Evolutionary conservation across 1,284 basidiomycete species (phyloP), one percentile per base, ranked within the genome.

Genomic region (Ustilago esculenta): DNA sequence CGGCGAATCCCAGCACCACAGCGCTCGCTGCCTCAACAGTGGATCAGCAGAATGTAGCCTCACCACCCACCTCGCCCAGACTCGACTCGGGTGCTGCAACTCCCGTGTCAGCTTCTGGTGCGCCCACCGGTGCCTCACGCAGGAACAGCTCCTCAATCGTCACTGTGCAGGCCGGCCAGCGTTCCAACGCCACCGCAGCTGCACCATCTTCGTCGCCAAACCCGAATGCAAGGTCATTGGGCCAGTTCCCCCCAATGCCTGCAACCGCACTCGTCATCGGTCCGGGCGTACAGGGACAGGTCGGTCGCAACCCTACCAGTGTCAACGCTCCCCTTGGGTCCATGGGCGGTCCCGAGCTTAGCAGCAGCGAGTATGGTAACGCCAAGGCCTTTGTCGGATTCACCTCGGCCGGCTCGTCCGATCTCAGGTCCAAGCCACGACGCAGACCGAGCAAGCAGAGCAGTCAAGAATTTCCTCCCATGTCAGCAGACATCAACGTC

Each of bases 231-330:
- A 56, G 42, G 41, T 56, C 56, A 21, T 37, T 49, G 1, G 36
- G 55, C 17, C 56, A 55, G 21, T 59, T 56, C 33, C 39, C 51
- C n/a, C 24, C 55, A 1, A 74, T 79, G 72, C 77, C 76, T 1
- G n/a, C 58, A 5, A 68, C 74, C 0, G 77, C 77, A 4, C 67
- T 78, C 3, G 73, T 78, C 43, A 77, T 79, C 32, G 77, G 77
- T 11, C 76, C 77, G 0, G 77, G 77, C 35, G 72, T 79, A 10
- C 77, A 79, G 51, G 77, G 77, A 6, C 46, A 66, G 20, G 73
- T 76, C n/a, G 74, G 71, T 4, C 45, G 66, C 32, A 64, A 60
- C 18, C 41, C 61, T 0, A 50, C 33, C 37, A 65, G 52, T 29
- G 69, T 57, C 23, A 54, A 51, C 18, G 34, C 63, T 11, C 69